Evolutionary conservation across 768 basidiomycete genomes (phyloP).

Genomic region (Lentinula lateritia): DNA sequence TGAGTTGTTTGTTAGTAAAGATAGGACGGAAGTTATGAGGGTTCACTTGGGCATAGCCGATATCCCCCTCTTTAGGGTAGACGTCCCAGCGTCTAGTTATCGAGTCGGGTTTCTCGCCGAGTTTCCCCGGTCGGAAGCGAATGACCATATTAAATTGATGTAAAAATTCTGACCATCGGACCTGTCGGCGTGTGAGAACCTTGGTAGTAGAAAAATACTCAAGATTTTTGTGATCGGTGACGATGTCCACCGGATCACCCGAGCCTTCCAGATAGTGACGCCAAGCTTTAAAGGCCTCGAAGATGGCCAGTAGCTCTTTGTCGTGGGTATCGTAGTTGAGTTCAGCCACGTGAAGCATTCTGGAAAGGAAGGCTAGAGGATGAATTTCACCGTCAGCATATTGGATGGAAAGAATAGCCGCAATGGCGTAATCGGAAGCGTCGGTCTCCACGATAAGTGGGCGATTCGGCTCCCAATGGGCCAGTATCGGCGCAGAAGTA

Average conservation of each 20-base stretch:
- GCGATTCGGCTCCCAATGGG: slow-evolving; percentile 7
- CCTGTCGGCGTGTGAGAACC: background rate
- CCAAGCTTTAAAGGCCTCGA: background rate
- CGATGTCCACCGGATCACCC: background rate
- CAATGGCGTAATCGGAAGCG: slow-evolving; percentile 25
- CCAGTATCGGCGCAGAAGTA: slow-evolving; percentile 5
- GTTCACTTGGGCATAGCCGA: slow-evolving; percentile 16
- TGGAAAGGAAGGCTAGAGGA: slow-evolving; percentile 30
- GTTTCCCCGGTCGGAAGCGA: slow-evolving; percentile 1
- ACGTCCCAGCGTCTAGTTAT: slow-evolving; percentile 20
- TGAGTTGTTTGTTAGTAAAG: slow-evolving; percentile 16
- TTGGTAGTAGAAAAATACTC: background rate
- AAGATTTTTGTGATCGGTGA: background rate
- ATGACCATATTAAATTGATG: background rate
- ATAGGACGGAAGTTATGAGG: slow-evolving; percentile 17
- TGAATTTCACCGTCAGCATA: slow-evolving; percentile 36
- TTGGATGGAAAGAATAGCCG: slow-evolving; percentile 28
- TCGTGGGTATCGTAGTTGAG: background rate
- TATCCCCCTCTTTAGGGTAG: slow-evolving; percentile 22
- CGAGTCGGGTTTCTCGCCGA: slow-evolving; percentile 18
- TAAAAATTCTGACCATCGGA: background rate
- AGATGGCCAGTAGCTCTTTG: background rate
- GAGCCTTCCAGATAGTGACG: background rate
- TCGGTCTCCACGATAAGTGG: slow-evolving; percentile 22
- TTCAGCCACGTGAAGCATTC: slow-evolving; percentile 7